A percentile compares a stretch with the other conserved stretches of the same genome.
Evolutionary conservation across 495 filamentous ascomycete genomes (phyloP).

Genomic region (Margaritispora aquatica): DNA sequence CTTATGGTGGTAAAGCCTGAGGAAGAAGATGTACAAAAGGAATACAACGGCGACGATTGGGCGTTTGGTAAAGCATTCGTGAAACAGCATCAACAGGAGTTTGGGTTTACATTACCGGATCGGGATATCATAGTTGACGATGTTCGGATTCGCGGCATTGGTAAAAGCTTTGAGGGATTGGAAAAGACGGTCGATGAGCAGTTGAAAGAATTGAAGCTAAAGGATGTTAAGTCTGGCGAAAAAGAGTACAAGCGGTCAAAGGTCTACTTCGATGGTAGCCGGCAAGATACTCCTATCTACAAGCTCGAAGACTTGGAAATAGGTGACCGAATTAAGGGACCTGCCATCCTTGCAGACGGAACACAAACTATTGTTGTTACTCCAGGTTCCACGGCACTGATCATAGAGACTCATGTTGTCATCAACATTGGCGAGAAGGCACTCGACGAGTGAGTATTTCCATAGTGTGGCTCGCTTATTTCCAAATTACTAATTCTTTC

Average conservation of each 20-base stretch:
- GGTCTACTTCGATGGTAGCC: slow-evolving; percentile 69
- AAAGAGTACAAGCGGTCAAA: slow-evolving; percentile 49
- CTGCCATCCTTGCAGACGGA: slow-evolving; percentile 87
- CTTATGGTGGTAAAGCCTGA: slow-evolving; percentile 71
- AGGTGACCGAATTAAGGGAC: slow-evolving; percentile 73
- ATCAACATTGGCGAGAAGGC: slow-evolving; percentile 62
- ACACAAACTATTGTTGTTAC: slow-evolving; percentile 95
- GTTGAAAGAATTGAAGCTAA: slow-evolving; percentile 56
- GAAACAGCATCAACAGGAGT: slow-evolving; percentile 85
- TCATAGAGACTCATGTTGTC: slow-evolving; percentile 67
- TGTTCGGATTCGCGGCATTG: slow-evolving; percentile 82
- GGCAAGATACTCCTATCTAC: slow-evolving; percentile 79
- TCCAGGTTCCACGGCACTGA: slow-evolving; percentile 65
- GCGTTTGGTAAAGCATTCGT: slow-evolving; percentile 81
- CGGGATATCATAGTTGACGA: slow-evolving; percentile 91
- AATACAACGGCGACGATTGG: slow-evolving; percentile 61
- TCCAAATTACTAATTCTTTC: background rate
- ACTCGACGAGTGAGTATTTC: slow-evolving; percentile 33
- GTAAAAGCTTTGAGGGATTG: slow-evolving; percentile 71
- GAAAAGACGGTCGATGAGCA: slow-evolving; percentile 78
- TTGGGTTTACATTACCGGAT: slow-evolving; percentile 85
- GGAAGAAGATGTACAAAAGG: slow-evolving; percentile 49
- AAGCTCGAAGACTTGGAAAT: slow-evolving; percentile 70
- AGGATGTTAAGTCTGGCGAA: slow-evolving; percentile 33
- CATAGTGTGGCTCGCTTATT: background rate